These are phyloP conservation scores for Gossypium anomalum DNA, from an alignment of 345 rosid genomes.

Conservation along the genomic window DNA sequence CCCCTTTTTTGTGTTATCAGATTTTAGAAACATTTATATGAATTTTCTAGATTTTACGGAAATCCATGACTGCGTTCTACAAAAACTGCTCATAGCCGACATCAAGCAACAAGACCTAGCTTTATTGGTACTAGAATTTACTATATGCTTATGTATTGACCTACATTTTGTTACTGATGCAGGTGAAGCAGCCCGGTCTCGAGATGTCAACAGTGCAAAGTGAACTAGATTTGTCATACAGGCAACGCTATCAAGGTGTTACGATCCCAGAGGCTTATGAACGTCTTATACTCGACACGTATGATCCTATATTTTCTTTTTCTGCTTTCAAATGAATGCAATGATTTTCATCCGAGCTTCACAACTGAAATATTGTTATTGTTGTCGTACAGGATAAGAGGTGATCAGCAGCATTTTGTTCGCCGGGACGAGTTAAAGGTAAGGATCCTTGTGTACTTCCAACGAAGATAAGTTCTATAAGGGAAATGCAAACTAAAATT, in stretches of 20 bases:
- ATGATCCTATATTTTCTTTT: conserved; percentile 19
- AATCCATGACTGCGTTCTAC: not conserved
- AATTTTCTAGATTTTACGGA: not conserved
- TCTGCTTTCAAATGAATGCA: not conserved
- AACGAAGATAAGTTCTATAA: not conserved
- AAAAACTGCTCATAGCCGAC: not conserved
- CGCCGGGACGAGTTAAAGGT: conserved; percentile 96
- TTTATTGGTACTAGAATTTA: not conserved
- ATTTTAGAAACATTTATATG: not conserved
- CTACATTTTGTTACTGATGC: conserved; percentile 23
- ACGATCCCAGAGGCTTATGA: conserved; percentile 96
- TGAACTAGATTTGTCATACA: conserved; percentile 93
- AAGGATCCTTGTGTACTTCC: not conserved
- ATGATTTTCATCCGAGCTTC: not conserved
- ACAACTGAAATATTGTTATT: not conserved
- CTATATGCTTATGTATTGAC: not conserved
- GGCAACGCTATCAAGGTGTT: conserved; percentile 84
- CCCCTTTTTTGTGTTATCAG: not conserved
- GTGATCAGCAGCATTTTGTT: conserved; percentile 99
- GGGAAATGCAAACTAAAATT: not conserved
- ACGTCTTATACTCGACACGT: conserved; percentile 98
- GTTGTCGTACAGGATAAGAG: conserved; percentile 56
- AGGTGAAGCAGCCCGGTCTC: conserved; percentile 98
- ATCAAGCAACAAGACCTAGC: not conserved
- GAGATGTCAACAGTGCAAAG: conserved; percentile 95